phyloP scores from a whole-genome alignment of 768 basidiomycete species.

The Infundibulicybe gibba region DNA sequence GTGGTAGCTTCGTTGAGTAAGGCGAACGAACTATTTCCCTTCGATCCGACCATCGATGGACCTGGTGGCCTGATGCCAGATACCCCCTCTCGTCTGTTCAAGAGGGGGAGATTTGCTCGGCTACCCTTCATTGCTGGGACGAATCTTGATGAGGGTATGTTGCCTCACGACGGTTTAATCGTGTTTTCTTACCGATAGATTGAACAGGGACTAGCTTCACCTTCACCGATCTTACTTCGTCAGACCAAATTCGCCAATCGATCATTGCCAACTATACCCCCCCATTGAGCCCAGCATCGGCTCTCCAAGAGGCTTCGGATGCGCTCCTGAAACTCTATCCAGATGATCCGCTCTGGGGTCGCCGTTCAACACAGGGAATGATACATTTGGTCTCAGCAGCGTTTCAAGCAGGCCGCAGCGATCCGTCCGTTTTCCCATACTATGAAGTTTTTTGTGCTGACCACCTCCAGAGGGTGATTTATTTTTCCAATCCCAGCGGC shows the following conservation, averaged over 20 bases:
- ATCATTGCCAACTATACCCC: constrained; percentile 17
- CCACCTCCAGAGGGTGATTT: constrained; percentile 30
- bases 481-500: constrained; percentile 31
- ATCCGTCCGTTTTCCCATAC: constrained; percentile 4
- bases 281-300: constrained; percentile 14
- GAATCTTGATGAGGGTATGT: constrained; percentile 41
- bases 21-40: constrained; percentile 20
- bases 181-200: background rate
- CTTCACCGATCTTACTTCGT: constrained; percentile 16
- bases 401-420: constrained; percentile 28
- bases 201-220: constrained; percentile 32
- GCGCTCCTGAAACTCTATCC: constrained; percentile 34
- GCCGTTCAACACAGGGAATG: constrained; percentile 38
- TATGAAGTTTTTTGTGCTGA: background rate
- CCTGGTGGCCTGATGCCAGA: constrained; percentile 34
- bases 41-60: constrained; percentile 38
- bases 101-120: constrained; percentile 19
- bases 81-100: constrained; percentile 27
- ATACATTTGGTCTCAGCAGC: constrained; percentile 32
- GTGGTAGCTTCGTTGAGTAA: constrained; percentile 6
- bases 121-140: constrained; percentile 45
- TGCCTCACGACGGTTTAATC: background rate
- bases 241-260: constrained; percentile 17
- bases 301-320: constrained; percentile 13
- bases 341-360: constrained; percentile 34